A percentile compares a stretch with the other conserved stretches of the same genome.
phyloP scores from a whole-genome alignment of 2,329 filamentous ascomycete genomes.

The Pezicula carpinea region DNA sequence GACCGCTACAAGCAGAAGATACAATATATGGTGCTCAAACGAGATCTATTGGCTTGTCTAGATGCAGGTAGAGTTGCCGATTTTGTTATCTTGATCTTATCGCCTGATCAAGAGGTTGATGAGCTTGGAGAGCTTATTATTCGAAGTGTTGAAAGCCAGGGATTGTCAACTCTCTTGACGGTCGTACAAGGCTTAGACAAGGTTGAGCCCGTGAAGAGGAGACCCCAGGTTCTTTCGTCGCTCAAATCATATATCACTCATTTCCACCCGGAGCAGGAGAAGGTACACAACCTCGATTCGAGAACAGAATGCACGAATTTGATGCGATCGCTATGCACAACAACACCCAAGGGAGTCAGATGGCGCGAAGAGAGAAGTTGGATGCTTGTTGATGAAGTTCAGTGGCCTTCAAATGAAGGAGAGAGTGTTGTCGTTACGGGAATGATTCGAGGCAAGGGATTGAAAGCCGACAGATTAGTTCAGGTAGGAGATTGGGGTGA shows the following conservation, averaged over 20 bases:
- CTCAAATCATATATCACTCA: slow-evolving; percentile 90
- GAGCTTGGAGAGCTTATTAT: slow-evolving; percentile 79
- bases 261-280: slow-evolving; percentile 90
- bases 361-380: slow-evolving; percentile 96
- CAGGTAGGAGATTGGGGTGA: slow-evolving; percentile 93
- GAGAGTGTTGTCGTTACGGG: slow-evolving; percentile 75
- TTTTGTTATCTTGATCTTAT: slow-evolving; percentile 83
- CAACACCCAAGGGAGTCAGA: slow-evolving; percentile 85
- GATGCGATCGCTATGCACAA: slow-evolving; percentile 85
- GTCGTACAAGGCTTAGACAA: slow-evolving; percentile 75
- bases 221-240: slow-evolving; percentile 70
- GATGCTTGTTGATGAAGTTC: slow-evolving; percentile 83
- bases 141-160: slow-evolving; percentile 85
- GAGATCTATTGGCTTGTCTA: slow-evolving; percentile 71
- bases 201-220: slow-evolving; percentile 74
- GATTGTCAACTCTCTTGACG: slow-evolving; percentile 87
- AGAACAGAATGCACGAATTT: slow-evolving; percentile 88
- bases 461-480: slow-evolving; percentile 86
- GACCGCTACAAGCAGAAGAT: slow-evolving; percentile 95
- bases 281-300: slow-evolving; percentile 82
- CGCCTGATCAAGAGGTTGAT: slow-evolving; percentile 79
- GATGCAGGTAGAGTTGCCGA: slow-evolving; percentile 87
- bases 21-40: slow-evolving; percentile 72
- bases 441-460: slow-evolving; percentile 74
- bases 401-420: slow-evolving; percentile 58